Evolutionary conservation across 2,329 filamentous ascomycete species (phyloP), one percentile per base, ranked within the genome.

Genomic region (Fusarium albosuccineum): DNA sequence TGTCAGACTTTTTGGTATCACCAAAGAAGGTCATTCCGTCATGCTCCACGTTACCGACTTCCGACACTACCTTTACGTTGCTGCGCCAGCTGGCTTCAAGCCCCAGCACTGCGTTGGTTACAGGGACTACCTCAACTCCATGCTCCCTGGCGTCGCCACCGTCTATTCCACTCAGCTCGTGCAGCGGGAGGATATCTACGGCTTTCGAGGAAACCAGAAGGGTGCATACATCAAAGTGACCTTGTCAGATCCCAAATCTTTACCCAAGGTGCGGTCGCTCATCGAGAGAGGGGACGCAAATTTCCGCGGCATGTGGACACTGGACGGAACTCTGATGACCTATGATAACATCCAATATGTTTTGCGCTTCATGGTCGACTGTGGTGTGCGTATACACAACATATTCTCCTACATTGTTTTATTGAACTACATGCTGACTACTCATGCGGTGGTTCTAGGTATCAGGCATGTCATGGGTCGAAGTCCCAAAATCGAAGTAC

Each of bases 301-400:
- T 76, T 98, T 93, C 87, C 97, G 95, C 77, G 89, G 91, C 6
- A 85, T 97, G 78, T 99, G 96, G 95, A 91, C 89, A 70, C 86
- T 83, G 17, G 82, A 85, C 7, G 85, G 86, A 17, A 91, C 91
- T 16, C 89, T 98, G 67, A 87, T 94, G 78, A 98, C 96, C 0
- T 99, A 95, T 73, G 96, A 99, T 82, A 97, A 91, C 70, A 94
- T 99, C 59, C 93, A 97, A 83, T 99, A 97, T 76, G 89, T 98
- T 27, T 81, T 98, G 68, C 88, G 96, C 52, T 98, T 99, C 80
- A 99, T 99, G 96, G 95, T 99, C 49, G 96, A 99, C 78, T 97
- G 92, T 70, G 91, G 94, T 78, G 90, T 92, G 82, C 70, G 81
- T 52, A 4, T 14, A n/a, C 9, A n/a, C 30, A 17, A 7, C 26